A percentile compares a stretch with the other conserved stretches of the same genome.
Evolutionary conservation across 768 basidiomycete genomes (phyloP).

Genomic region (Lyophyllum atratum): DNA sequence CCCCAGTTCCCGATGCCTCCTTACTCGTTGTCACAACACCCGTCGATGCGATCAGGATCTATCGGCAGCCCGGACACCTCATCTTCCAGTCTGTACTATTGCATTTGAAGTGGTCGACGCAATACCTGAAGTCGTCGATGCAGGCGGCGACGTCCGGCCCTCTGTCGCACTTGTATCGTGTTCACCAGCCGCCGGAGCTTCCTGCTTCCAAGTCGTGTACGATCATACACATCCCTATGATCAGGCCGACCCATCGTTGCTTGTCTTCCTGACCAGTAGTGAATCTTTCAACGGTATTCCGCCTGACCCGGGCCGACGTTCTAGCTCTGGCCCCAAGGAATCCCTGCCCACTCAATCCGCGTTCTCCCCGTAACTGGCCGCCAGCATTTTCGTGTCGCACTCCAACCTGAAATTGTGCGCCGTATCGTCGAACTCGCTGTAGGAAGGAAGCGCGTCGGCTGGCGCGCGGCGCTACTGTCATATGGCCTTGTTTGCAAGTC

Average conservation of each 20-base stretch:
- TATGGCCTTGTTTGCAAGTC: constrained; percentile 12
- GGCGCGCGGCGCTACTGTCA: constrained; percentile 5
- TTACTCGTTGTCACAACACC: neutral
- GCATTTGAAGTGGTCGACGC: neutral
- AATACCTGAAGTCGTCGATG: too few relatives aligned
- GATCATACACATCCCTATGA: too few relatives aligned
- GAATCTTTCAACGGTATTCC: too few relatives aligned
- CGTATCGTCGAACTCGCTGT: neutral
- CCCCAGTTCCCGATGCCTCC: neutral
- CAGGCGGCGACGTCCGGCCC: neutral
- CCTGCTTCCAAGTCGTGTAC: neutral
- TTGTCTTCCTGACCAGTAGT: too few relatives aligned
- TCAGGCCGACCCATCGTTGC: too few relatives aligned
- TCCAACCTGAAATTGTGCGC: neutral
- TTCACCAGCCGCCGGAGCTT: neutral
- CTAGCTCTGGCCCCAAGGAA: too few relatives aligned
- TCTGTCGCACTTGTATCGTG: neutral
- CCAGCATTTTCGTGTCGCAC: neutral
- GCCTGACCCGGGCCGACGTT: too few relatives aligned
- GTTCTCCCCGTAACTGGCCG: too few relatives aligned
- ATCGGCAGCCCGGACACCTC: neutral
- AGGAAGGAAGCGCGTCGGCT: neutral
- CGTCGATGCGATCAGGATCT: neutral
- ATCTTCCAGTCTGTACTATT: neutral
- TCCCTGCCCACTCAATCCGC: too few relatives aligned